These are phyloP conservation scores for Planoprotostelium fungivorum DNA, from an alignment of 78 protist genomes.

Conservation along the genomic window DNA sequence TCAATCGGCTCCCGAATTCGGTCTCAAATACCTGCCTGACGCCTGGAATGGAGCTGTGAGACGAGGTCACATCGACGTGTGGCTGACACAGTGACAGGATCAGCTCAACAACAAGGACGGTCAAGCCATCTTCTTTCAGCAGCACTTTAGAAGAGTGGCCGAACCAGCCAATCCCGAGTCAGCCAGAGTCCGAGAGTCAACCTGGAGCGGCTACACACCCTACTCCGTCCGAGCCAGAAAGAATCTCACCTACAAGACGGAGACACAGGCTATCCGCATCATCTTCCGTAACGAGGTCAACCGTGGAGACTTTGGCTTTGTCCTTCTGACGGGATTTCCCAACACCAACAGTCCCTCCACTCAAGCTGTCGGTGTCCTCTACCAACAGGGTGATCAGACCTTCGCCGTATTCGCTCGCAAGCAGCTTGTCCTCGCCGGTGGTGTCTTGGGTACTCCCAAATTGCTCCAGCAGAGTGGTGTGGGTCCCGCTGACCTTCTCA, in stretches of 20 bases:
- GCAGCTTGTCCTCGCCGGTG: not conserved
- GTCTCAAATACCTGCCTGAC: not conserved
- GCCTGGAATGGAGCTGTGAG: not conserved
- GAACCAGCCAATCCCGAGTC: not conserved
- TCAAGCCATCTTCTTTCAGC: not conserved
- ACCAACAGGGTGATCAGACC: not conserved
- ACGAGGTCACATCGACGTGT: not conserved
- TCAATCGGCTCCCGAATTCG: not conserved
- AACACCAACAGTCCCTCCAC: not conserved
- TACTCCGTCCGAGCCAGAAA: not conserved
- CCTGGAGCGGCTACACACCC: not conserved
- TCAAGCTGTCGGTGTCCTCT: not conserved
- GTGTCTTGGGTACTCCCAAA: not conserved
- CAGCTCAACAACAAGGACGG: too few relatives aligned
- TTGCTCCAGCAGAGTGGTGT: not conserved
- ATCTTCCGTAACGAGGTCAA: not conserved
- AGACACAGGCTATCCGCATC: not conserved
- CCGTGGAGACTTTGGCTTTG: not conserved
- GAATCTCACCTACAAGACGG: not conserved
- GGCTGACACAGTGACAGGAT: too few relatives aligned
- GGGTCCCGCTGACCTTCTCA: not conserved
- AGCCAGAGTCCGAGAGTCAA: not conserved
- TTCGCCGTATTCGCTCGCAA: not conserved
- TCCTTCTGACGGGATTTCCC: not conserved
- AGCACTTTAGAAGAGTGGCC: not conserved